These are phyloP conservation scores for Solanum pennellii DNA, from an alignment of 257 asterid genomes.

Conservation along the genomic window DNA sequence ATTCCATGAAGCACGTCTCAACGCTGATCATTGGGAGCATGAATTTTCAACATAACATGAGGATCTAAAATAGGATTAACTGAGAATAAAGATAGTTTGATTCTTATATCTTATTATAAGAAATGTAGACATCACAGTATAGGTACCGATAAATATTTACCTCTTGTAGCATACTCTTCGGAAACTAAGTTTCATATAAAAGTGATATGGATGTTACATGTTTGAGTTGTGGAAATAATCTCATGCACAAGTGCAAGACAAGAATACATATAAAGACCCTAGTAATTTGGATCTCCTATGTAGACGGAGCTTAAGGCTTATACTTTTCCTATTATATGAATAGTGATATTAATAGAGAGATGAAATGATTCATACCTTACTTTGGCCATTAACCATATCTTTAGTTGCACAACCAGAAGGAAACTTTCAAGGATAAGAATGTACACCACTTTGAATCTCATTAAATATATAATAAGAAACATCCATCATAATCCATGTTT, in stretches of 20 bases:
- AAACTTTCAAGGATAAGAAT: slow-evolving; percentile 39
- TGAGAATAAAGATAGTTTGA: background rate
- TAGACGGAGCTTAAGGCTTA: background rate
- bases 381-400: slow-evolving; percentile 41
- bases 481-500: slow-evolving; percentile 49
- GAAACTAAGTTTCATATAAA: background rate
- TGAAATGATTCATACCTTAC: slow-evolving; percentile 23
- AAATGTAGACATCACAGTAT: background rate
- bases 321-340: background rate
- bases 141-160: background rate
- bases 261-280: background rate
- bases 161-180: background rate
- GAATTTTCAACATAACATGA: background rate
- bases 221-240: background rate
- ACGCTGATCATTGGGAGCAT: background rate
- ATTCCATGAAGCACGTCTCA: background rate
- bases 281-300: background rate
- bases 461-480: slow-evolving; percentile 38
- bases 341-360: background rate
- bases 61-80: background rate
- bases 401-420: slow-evolving; percentile 66
- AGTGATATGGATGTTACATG: background rate
- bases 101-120: background rate
- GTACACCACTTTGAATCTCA: slow-evolving; percentile 20
- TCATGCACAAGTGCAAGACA: background rate